A percentile compares a stretch with the other conserved stretches of the same genome.
phyloP scores from a whole-genome alignment of 106 monocot species.

The Platanthera zijinensis region DNA sequence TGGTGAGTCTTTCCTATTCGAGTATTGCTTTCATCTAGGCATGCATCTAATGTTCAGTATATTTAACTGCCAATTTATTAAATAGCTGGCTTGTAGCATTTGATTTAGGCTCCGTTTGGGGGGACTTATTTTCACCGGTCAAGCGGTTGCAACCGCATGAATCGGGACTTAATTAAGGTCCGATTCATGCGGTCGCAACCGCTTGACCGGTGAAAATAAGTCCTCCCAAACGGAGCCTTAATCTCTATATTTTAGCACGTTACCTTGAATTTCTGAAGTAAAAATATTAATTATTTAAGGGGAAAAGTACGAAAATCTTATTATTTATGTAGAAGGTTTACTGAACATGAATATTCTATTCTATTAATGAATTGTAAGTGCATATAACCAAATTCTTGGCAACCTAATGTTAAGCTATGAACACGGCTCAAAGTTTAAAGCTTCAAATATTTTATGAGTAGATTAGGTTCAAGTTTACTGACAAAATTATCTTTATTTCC shows the following conservation, averaged over 20 bases:
- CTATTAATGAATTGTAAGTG: background rate
- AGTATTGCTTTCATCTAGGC: background rate
- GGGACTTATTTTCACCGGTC: too few relatives aligned
- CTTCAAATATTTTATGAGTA: background rate
- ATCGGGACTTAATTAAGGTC: too few relatives aligned
- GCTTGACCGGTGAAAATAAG: too few relatives aligned
- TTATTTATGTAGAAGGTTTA: background rate
- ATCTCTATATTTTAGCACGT: background rate
- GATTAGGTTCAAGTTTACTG: background rate
- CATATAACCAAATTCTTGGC: background rate
- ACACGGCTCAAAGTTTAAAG: too few relatives aligned
- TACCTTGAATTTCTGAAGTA: background rate
- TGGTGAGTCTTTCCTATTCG: constrained; percentile 44
- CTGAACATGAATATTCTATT: background rate
- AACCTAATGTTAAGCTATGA: background rate
- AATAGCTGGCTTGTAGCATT: background rate
- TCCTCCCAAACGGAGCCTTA: too few relatives aligned
- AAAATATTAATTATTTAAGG: background rate
- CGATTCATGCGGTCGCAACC: too few relatives aligned
- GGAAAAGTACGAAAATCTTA: background rate
- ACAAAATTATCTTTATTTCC: background rate
- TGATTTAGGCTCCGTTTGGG: too few relatives aligned
- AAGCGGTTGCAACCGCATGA: too few relatives aligned
- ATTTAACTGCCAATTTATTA: constrained; percentile 4
- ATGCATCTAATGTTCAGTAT: background rate